Evolutionary conservation across 1,139 yeast genomes (phyloP), one percentile per base, ranked within the genome.

Genomic region (Lodderomyces jiufengensis): DNA sequence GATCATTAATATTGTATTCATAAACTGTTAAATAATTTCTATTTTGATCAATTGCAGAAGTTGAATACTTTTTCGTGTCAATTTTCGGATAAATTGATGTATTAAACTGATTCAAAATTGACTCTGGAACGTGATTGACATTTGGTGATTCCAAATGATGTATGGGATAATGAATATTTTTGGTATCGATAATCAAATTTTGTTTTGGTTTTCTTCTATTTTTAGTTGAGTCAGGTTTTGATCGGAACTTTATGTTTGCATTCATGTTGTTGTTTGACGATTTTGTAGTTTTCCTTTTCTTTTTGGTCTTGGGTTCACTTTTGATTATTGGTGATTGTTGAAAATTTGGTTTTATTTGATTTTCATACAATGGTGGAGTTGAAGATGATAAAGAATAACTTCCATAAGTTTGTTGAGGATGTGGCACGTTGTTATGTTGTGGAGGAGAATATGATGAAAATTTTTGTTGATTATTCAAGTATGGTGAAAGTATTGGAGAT

Each of bases 21-120:
- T 70, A 84, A 5, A 84, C 95, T 0, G 90, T 79, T 32, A 84
- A 61, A 53, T 69, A 82, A 53, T 78, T 77, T 41, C 94, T 69
- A 23, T 73, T 38, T 3, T 69, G 67, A 40, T 63, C 66, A 26
- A 68, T 77, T 44, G 86, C 94, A 24, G 83, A 78, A 8, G 86
- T 77, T 12, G 90, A 81, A 40, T 87, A 84, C 53, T 84, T 84
- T 48, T 79, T 78, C 43, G 76, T 69, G 51, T 69, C 72, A 21
- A 65, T 61, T 33, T 70, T 63, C n/a, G 66, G 61, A 39, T 61
- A 61, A 9, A 46, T 31, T 9, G 25, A 9, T 16, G 33, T 31
- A n/a, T 38, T 37, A 8, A 43, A 32, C 18, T 36, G 29, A 4
- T 32, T 15, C 3, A 38, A 16, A 15, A 32, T 34, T 4, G 27